Evolutionary conservation across 805 yeast genomes (phyloP), one percentile per base, ranked within the genome.

Genomic region (Kodamaea laetipori): DNA sequence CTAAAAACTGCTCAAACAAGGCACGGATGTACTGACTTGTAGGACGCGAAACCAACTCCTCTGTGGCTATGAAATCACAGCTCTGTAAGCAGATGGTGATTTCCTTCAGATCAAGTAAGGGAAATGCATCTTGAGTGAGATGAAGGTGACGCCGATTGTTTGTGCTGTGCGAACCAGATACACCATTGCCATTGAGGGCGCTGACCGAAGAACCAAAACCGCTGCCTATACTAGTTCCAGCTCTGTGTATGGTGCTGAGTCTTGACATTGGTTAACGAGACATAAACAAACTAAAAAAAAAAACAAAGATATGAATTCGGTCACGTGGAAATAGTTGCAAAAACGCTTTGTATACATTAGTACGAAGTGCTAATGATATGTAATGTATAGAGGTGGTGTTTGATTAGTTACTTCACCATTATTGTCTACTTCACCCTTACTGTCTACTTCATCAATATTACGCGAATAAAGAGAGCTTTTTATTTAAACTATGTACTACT

Each of bases 21-120:
- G 76, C 63, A 32, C 73, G 75, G 7, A 82, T 70, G 53, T 74
- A 82, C 39, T 72, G 74, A 8, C 80, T 67, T 1, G 81, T 74
- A 8, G 92, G 92, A 51, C 71, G 76, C 4, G 66, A 48, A 1
- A 84, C 67, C 39, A 75, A 70, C 25, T 82, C 88, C 49, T 81
- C 87, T 13, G 77, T 73, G 0, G 80, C 85, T 9, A 69, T 59
- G 30, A 84, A 77, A 45, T 80, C 82, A 57, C 86, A 81, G 44
- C 79, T 78, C 46, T 77, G 80, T 26, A 84, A 62, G 54, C 84
- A 80, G 8, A 69, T 63, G 1, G 81, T 75, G 15, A 84, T 68
- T 53, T 84, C 89, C 28, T 74, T 66, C 31, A 74, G 60, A 18
- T 80, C 85, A n/a, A 84, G 68, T 4, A 82, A 50, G 0, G 89